Evolutionary conservation across 2,329 filamentous ascomycete species (phyloP).

Genomic region (Dothideomycetidae sp.): DNA sequence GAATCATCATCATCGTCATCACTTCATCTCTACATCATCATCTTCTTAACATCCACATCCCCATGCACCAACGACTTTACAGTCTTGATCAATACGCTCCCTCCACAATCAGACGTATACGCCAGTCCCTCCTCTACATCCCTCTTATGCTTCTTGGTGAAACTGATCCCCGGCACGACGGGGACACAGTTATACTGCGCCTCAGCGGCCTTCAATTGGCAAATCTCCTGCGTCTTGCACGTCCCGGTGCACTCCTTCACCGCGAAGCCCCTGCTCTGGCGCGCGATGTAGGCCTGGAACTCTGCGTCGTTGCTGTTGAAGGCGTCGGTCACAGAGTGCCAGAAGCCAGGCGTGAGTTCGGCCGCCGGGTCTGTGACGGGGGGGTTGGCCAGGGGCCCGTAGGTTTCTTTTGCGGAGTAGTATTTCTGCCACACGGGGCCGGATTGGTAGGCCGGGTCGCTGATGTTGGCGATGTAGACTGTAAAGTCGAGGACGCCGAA

Average conservation of each 20-base stretch:
- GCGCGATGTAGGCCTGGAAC: constrained; percentile 35
- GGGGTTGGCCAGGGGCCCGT: constrained; percentile 34
- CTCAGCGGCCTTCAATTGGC: too few species aligned
- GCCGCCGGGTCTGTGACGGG: constrained; percentile 25
- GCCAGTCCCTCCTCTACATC: too few species aligned
- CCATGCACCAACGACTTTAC: too few species aligned
- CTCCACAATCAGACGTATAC: too few species aligned
- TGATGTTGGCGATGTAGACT: constrained; percentile 42
- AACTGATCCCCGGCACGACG: too few species aligned
- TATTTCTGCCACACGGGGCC: constrained; percentile 41
- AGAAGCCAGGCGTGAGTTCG: constrained; percentile 43
- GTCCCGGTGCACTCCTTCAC: constrained; percentile 28
- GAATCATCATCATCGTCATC: too few species aligned
- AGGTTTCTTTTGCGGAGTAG: constrained; percentile 43
- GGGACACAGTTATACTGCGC: too few species aligned
- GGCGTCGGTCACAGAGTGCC: constrained; percentile 41
- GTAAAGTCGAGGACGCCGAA: constrained; percentile 41
- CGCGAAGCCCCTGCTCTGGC: constrained; percentile 36
- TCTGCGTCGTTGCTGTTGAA: constrained; percentile 31
- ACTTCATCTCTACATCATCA: too few species aligned
- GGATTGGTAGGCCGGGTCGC: constrained; percentile 29
- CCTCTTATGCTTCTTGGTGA: too few species aligned
- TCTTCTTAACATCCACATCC: too few species aligned
- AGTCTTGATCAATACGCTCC: too few species aligned
- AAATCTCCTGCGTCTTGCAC: constrained; percentile 36